phyloP scores from a whole-genome alignment of 331 rosid species.

The Dryas integrifolia region DNA sequence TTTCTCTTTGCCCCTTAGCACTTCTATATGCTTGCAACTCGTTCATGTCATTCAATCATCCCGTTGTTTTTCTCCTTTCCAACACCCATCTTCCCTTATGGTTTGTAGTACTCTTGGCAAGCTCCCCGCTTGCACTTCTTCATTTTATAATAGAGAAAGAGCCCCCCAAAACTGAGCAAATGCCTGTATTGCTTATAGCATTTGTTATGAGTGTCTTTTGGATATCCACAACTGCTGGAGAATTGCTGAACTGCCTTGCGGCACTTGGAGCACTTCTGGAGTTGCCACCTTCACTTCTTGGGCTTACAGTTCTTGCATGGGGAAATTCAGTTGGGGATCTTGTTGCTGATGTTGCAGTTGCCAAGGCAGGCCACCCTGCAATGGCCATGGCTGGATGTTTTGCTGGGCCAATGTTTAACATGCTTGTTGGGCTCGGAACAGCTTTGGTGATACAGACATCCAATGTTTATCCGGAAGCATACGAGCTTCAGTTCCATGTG shows the following conservation, averaged over 20 bases:
- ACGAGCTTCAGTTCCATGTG: slow-evolving; percentile 65
- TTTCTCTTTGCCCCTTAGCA: slow-evolving; percentile 72
- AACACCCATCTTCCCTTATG: slow-evolving; percentile 74
- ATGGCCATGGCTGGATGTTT: slow-evolving; percentile 99
- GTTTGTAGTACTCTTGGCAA: slow-evolving; percentile 63
- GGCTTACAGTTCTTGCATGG: slow-evolving; percentile 97
- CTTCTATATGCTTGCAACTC: slow-evolving; percentile 77
- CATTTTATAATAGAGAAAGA: slow-evolving; percentile 66
- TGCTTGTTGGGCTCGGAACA: slow-evolving; percentile 92
- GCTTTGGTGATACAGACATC: slow-evolving; percentile 87
- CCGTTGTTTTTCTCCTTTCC: slow-evolving; percentile 78
- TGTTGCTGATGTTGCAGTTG: slow-evolving; percentile 89
- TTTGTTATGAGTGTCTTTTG: slow-evolving; percentile 96
- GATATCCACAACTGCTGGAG: slow-evolving; percentile 88
- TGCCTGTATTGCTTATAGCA: slow-evolving; percentile 63
- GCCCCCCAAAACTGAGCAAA: slow-evolving; percentile 82
- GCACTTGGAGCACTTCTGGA: slow-evolving; percentile 63
- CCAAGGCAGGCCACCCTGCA: slow-evolving; percentile 95
- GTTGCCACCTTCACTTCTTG: slow-evolving; percentile 72
- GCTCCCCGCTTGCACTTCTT: slow-evolving; percentile 75
- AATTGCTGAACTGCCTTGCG: slow-evolving; percentile 85
- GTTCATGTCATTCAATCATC: slow-evolving; percentile 62
- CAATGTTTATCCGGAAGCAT: slow-evolving; percentile 66
- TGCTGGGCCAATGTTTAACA: slow-evolving; percentile 97
- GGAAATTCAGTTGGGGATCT: slow-evolving; percentile 97